Conservation (phyloP, 192 early-diverging fungal species). For the Gigaspora rosea region DNA sequence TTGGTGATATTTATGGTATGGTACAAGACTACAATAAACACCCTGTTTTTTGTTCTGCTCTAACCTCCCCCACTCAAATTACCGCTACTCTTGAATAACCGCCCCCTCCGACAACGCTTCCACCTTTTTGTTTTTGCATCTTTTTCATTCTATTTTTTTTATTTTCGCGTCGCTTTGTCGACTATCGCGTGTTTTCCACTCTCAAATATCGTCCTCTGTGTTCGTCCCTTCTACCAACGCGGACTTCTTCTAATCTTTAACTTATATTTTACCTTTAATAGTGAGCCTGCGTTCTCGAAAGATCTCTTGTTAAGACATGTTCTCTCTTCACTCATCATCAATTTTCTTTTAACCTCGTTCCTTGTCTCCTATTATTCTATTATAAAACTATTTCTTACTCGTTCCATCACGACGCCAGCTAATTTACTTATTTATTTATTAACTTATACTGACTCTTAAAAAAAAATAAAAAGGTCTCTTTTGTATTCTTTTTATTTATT, state of each 20-base stretch:
- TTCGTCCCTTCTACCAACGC: not conserved
- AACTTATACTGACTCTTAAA: not conserved
- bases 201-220: not conserved
- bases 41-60: not conserved
- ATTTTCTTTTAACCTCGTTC: not conserved
- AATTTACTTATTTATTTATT: not conserved
- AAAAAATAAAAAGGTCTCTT: not conserved
- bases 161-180: slow-evolving; percentile 17
- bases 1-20: not conserved
- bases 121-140: not conserved
- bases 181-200: slow-evolving; percentile 14
- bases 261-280: not conserved
- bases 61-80: not conserved
- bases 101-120: not conserved
- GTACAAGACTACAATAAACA: not conserved
- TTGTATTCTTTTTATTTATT: not conserved
- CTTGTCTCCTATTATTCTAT: not conserved
- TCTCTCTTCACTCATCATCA: not conserved
- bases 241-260: not conserved
- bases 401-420: no score
- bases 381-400: not conserved
- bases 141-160: not conserved
- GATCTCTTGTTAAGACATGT: not conserved
- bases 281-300: not conserved
- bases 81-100: not conserved